Evolutionary conservation across 176 grass and related monocot genomes (phyloP).

Genomic region (Paspalum notatum): DNA sequence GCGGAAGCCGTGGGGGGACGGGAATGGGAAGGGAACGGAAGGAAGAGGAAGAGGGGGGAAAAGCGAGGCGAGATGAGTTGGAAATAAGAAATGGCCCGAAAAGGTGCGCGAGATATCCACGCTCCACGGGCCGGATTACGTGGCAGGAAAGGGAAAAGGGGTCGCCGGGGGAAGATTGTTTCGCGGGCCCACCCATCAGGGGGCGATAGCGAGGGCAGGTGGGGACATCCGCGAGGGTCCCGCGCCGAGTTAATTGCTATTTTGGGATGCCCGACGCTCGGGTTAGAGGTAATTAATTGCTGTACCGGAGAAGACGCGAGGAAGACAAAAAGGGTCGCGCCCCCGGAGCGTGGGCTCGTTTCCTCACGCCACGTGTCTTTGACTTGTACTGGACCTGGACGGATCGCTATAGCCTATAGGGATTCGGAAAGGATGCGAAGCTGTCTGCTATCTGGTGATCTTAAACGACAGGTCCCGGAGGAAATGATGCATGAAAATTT

Average conservation of each 20-base stretch:
- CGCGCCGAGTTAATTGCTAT: conserved; percentile 27
- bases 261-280: conserved; percentile 30
- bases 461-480: too few species aligned
- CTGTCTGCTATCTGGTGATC: too few species aligned
- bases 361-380: neutral
- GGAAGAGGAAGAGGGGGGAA: neutral
- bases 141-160: conserved; percentile 26
- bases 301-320: neutral
- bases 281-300: neutral
- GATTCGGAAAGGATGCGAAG: too few species aligned
- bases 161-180: conserved; percentile 17
- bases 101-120: conserved; percentile 28
- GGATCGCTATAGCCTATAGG: too few species aligned
- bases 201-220: neutral
- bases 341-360: neutral
- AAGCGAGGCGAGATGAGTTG: conserved; percentile 8
- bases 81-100: neutral
- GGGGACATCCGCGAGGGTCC: neutral
- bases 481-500: too few species aligned
- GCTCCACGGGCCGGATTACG: conserved; percentile 14
- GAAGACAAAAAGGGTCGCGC: conserved; percentile 19
- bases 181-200: conserved; percentile 25
- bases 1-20: neutral
- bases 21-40: neutral
- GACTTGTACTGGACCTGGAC: neutral